Base-by-base conservation (phyloP, 768 basidiomycete genomes). In the Tricholoma terreum region DNA sequence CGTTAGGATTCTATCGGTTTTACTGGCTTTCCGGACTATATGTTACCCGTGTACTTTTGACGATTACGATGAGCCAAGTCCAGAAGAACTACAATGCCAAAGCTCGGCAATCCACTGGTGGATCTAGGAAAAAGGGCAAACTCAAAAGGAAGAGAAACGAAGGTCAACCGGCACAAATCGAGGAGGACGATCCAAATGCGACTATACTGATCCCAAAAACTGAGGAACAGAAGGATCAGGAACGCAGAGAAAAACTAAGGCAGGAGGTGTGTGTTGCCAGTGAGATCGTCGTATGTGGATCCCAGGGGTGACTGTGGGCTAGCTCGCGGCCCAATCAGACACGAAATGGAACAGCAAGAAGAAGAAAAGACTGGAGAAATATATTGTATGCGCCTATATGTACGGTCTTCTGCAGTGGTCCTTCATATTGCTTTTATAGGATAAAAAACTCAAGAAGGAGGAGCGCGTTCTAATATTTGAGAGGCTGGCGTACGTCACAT, bases 371-470 rank as follows among this genome's bases (percentile, higher is more conserved):
- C 74, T 98, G 4, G 95, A 98, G 61, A 92, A 92, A 61, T 98
- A 94, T 66, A 94, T 98, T 64, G 93, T 92, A 55, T 65, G 87
- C 73, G 19, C 3, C 27, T 11, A 42, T 35, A 17, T 48, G 8
- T 9, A 40, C n/a, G 35, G 43, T 4, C 10, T 52, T 49, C 14
- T 42, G 7, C 14, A 30, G 17, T 30, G 12, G 54, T 52, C 31
- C 19, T 52, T 31, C 58, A 10, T 58, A 3, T 42, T 15, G 15
- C 10, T 59, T 53, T 27, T 40, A 49, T 60, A 94, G 92, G 89
- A 92, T 50, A 94, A 94, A 75, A 95, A 95, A 72, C 75, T 96
- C 49, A 92, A 89, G 73, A 92, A 94, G 69, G 94, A 97, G 66
- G 92, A 92, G 59, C 83, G 94, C 45, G 66, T 84, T 4, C 69